These are phyloP conservation scores for Podila minutissima DNA, from an alignment of 192 early-diverging fungal genomes.

Conservation along the genomic window DNA sequence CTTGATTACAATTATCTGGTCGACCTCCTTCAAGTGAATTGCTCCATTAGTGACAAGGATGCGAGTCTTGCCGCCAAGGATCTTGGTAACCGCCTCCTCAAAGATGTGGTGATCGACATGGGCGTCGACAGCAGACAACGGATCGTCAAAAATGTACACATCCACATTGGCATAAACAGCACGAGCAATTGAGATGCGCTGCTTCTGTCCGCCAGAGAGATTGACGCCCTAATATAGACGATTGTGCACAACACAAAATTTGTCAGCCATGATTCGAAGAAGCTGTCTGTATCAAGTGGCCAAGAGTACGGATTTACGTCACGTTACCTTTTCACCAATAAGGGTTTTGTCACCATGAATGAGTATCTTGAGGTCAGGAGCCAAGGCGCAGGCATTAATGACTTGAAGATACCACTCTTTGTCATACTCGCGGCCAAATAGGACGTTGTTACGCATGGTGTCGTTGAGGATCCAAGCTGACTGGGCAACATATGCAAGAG, in stretches of 20 bases:
- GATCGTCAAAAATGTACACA: slow-evolving; percentile 61
- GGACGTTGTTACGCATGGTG: slow-evolving; percentile 89
- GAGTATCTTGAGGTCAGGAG: slow-evolving; percentile 85
- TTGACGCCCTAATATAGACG: slow-evolving; percentile 72
- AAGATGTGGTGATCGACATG: slow-evolving; percentile 67
- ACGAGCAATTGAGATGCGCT: slow-evolving; percentile 67
- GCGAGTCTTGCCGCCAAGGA: slow-evolving; percentile 78
- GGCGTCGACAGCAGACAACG: slow-evolving; percentile 70
- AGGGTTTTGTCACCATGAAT: slow-evolving; percentile 90
- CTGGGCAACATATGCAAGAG: slow-evolving; percentile 56
- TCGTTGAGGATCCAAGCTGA: slow-evolving; percentile 96
- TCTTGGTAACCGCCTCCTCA: slow-evolving; percentile 17
- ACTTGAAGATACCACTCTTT: slow-evolving; percentile 62
- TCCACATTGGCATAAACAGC: slow-evolving; percentile 92
- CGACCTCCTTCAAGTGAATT: slow-evolving; percentile 71
- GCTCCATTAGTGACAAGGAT: slow-evolving; percentile 86
- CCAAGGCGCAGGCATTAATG: slow-evolving; percentile 86
- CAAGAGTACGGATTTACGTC: slow-evolving; percentile 1
- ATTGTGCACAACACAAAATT: neutral
- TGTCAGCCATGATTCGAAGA: neutral
- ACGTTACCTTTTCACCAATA: slow-evolving; percentile 79
- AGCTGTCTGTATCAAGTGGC: slow-evolving; percentile 1
- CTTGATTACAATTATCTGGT: slow-evolving; percentile 76
- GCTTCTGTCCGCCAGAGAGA: slow-evolving; percentile 93
- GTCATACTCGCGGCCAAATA: slow-evolving; percentile 85